phyloP scores from a whole-genome alignment of 2,329 filamentous ascomycete genomes.

The Emergomyces africanus region DNA sequence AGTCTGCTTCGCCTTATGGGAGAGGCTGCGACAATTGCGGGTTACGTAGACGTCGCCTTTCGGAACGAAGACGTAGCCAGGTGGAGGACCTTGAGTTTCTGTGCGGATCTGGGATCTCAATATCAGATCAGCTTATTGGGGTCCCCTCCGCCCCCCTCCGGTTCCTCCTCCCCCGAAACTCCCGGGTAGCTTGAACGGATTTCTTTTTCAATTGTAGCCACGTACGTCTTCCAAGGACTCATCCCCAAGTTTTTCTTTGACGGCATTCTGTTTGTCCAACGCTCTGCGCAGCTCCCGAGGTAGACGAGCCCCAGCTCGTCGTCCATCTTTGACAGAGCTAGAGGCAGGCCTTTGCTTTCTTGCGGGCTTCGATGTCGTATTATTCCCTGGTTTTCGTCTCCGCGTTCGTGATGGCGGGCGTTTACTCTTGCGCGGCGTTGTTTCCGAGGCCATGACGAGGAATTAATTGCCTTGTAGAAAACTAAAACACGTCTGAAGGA shows the following conservation, averaged over 20 bases:
- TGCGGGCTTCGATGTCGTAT: background rate
- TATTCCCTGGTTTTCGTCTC: background rate
- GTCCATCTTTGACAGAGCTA: background rate
- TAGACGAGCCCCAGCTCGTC: background rate
- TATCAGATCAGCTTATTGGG: background rate
- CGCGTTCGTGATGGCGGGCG: background rate
- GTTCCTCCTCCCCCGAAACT: background rate
- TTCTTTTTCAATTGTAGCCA: background rate
- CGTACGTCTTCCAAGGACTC: background rate
- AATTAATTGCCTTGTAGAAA: background rate
- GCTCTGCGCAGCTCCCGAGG: background rate
- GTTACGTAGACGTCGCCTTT: conserved; percentile 33
- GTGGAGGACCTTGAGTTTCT: conserved; percentile 16
- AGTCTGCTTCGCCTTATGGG: conserved; percentile 18
- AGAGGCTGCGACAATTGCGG: conserved; percentile 27
- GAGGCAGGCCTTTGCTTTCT: background rate
- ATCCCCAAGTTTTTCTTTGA: background rate
- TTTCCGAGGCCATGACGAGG: background rate
- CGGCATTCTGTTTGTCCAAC: background rate
- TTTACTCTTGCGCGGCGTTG: background rate
- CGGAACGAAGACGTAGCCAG: conserved; percentile 27
- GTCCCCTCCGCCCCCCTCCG: no score
- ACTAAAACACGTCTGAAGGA: no score
- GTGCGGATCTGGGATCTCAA: conserved; percentile 19
- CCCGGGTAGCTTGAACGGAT: background rate